Percentiles rank a stretch among this genome's conserved stretches.
These are phyloP conservation scores for Sporothrix dimorphospora DNA, from an alignment of 2,329 filamentous ascomycete species.

Conservation along the genomic window DNA sequence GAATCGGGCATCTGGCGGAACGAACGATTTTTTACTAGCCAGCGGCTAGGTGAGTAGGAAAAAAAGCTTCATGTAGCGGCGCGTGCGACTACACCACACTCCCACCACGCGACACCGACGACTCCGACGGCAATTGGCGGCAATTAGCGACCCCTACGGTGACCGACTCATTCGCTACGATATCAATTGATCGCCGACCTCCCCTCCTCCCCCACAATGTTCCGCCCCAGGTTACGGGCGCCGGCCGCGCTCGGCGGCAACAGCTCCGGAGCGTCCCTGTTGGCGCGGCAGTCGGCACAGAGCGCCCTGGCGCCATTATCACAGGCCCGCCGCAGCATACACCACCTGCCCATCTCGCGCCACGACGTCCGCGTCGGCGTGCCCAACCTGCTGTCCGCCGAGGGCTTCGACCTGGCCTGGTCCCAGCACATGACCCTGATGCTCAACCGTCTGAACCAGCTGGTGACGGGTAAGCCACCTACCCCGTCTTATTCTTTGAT, in stretches of 20 bases:
- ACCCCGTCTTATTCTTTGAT: neutral
- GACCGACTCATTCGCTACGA: neutral
- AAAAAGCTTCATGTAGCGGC: slow-evolving; percentile 17
- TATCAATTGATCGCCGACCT: neutral
- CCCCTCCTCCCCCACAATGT: slow-evolving; percentile 45
- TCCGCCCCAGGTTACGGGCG: slow-evolving; percentile 59
- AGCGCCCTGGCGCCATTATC: slow-evolving; percentile 12
- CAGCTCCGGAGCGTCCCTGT: slow-evolving; percentile 34
- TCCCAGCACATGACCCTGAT: slow-evolving; percentile 77
- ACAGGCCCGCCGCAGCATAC: slow-evolving; percentile 44
- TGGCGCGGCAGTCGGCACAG: slow-evolving; percentile 25
- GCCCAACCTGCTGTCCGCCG: slow-evolving; percentile 63
- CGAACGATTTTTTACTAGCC: slow-evolving; percentile 15
- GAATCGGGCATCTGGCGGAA: slow-evolving; percentile 7
- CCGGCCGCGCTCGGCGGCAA: slow-evolving; percentile 46
- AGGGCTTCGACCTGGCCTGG: slow-evolving; percentile 78
- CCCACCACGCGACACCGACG: neutral
- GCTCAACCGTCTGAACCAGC: slow-evolving; percentile 73
- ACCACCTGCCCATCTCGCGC: slow-evolving; percentile 37
- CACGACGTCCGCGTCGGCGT: slow-evolving; percentile 50
- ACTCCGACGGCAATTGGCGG: neutral
- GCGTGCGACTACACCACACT: slow-evolving; percentile 12
- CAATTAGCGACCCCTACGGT: neutral
- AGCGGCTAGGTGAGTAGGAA: neutral
- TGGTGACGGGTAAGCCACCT: slow-evolving; percentile 66